These are phyloP conservation scores for Phaeophleospora eucalypticola DNA, from an alignment of 2,329 filamentous ascomycete genomes.

Conservation along the genomic window DNA sequence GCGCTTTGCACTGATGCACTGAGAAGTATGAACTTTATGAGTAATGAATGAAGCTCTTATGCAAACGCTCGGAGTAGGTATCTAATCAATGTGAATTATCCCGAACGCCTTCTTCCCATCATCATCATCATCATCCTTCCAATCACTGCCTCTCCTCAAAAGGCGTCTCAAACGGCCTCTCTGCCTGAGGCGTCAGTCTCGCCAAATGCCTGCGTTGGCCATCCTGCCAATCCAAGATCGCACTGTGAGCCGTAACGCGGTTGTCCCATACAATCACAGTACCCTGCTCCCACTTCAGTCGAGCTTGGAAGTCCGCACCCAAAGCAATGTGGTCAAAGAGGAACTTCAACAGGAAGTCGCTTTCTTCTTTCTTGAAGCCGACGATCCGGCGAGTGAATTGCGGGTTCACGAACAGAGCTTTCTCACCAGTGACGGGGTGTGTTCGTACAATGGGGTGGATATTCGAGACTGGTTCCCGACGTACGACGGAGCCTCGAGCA, in stretches of 20 bases:
- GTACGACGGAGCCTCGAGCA: slow-evolving; percentile 64
- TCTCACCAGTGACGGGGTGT: slow-evolving; percentile 76
- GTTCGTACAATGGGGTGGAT: slow-evolving; percentile 76
- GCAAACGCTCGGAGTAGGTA: too few relatives aligned
- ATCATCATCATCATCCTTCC: too few relatives aligned
- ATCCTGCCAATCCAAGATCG: slow-evolving; percentile 75
- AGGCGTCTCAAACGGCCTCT: slow-evolving; percentile 66
- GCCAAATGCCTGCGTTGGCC: slow-evolving; percentile 76
- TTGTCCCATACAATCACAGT: slow-evolving; percentile 25
- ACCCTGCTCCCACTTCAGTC: slow-evolving; percentile 45
- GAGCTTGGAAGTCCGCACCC: slow-evolving; percentile 67
- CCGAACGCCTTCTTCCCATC: too few relatives aligned
- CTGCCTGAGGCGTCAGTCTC: slow-evolving; percentile 77
- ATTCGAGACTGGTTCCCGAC: slow-evolving; percentile 69
- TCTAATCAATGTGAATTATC: too few relatives aligned
- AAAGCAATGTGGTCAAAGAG: slow-evolving; percentile 70
- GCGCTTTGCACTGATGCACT: too few relatives aligned
- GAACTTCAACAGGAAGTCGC: slow-evolving; percentile 71
- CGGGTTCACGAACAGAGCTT: slow-evolving; percentile 76
- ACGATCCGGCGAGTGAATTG: slow-evolving; percentile 81
- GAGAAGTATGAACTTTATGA: too few relatives aligned
- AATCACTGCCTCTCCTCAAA: slow-evolving; percentile 34
- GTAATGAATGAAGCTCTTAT: too few relatives aligned
- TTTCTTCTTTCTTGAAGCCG: slow-evolving; percentile 82
- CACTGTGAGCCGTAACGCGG: slow-evolving; percentile 54